These are phyloP conservation scores for Cercophora sp. DNA, from an alignment of 495 filamentous ascomycete species.

Conservation along the genomic window DNA sequence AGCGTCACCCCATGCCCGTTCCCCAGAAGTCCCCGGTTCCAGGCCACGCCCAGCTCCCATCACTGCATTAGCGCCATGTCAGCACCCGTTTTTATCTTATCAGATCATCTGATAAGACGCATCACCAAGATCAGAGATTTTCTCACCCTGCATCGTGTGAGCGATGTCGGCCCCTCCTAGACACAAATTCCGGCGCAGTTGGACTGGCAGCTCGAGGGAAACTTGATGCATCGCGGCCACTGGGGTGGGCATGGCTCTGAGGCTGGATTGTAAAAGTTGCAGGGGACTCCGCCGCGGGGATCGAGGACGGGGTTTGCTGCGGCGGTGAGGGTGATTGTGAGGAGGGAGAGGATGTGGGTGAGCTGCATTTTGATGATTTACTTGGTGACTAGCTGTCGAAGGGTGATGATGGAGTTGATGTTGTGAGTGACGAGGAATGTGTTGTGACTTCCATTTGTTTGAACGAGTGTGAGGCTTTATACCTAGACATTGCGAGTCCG, in stretches of 20 bases:
- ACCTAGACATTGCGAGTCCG: background rate
- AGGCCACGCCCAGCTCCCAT: too few species aligned
- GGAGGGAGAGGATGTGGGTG: background rate
- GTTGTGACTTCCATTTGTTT: background rate
- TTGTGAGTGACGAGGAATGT: background rate
- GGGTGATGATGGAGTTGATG: background rate
- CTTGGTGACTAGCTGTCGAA: background rate
- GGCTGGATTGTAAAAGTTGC: background rate
- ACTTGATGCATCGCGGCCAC: conserved; percentile 3
- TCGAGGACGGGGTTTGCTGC: background rate
- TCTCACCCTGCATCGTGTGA: background rate
- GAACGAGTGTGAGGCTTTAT: background rate
- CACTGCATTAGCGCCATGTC: background rate
- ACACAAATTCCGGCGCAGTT: conserved; percentile 5
- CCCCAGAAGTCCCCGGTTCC: too few species aligned
- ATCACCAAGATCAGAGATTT: background rate
- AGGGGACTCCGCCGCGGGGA: conserved; percentile 3
- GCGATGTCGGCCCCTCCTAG: conserved; percentile 3
- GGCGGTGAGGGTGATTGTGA: background rate
- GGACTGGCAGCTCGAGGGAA: conserved; percentile 2
- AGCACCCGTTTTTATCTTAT: background rate
- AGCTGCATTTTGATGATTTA: background rate
- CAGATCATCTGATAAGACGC: conserved; percentile 4
- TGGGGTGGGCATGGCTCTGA: background rate
- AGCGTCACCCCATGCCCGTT: too few species aligned